Conservation (phyloP, 495 filamentous ascomycete species). For the Achaetomiella virescens region DNA sequence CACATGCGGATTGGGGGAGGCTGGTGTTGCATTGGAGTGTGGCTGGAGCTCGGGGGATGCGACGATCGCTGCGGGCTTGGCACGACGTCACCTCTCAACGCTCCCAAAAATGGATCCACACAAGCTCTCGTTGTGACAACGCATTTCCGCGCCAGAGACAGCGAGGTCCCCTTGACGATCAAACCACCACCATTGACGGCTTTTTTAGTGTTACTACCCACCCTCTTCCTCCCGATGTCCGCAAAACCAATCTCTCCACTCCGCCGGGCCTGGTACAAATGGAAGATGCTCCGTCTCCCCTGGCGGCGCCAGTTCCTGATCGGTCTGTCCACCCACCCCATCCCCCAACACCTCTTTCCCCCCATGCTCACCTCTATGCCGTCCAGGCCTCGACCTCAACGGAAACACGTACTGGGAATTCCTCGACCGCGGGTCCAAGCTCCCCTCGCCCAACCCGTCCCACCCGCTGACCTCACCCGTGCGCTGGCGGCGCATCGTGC, state of each 20-base stretch:
- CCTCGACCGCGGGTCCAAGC: conserved; percentile 47
- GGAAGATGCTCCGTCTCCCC: conserved; percentile 77
- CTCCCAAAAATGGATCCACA: conserved; percentile 2
- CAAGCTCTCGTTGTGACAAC: neutral
- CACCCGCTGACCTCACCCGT: neutral
- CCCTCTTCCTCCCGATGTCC: conserved; percentile 1
- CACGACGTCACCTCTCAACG: conserved; percentile 16
- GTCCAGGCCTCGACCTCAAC: conserved; percentile 68
- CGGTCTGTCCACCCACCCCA: conserved; percentile 47
- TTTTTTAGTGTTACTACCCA: too few relatives aligned
- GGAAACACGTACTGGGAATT: conserved; percentile 97
- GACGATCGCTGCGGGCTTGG: conserved; percentile 14
- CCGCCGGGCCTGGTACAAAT: conserved; percentile 63
- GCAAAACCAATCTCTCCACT: conserved; percentile 32
- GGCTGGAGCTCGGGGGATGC: conserved; percentile 9
- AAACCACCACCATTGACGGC: too few relatives aligned
- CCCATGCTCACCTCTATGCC: neutral
- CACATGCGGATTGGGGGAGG: conserved; percentile 13
- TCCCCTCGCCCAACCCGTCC: conserved; percentile 15
- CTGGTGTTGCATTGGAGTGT: conserved; percentile 12
- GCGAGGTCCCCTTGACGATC: neutral
- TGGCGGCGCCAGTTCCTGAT: conserved; percentile 80
- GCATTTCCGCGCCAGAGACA: neutral
- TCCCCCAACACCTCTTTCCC: neutral
- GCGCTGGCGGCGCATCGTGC: conserved; percentile 60